Evolutionary conservation across 148 eudicot species (phyloP).

Genomic region (Chenopodium quinoa): DNA sequence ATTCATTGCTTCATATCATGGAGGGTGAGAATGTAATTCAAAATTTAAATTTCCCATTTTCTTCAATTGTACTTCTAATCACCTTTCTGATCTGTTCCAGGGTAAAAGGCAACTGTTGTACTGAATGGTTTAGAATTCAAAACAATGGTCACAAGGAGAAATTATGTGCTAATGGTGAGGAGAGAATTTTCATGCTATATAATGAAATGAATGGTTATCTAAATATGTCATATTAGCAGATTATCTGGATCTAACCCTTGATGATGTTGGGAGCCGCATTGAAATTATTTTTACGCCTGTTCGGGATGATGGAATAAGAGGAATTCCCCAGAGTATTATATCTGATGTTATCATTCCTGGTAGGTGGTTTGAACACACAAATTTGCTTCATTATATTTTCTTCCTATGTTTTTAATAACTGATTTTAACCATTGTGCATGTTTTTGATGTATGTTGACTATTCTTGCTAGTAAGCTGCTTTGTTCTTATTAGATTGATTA

Average conservation of each 20-base stretch:
- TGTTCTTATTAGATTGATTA: not conserved
- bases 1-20: conserved; percentile 69
- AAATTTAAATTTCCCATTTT: no score
- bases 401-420: not conserved
- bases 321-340: conserved; percentile 45
- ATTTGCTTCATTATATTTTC: not conserved
- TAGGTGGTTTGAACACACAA: conserved; percentile 34
- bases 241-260: conserved; percentile 58
- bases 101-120: conserved; percentile 69
- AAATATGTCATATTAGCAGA: conserved; percentile 42
- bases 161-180: conserved; percentile 60
- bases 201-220: conserved; percentile 14
- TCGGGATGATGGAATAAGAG: conserved; percentile 68
- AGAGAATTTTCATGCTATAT: not conserved
- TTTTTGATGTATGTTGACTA: not conserved
- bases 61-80: conserved; percentile 8
- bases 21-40: conserved; percentile 57
- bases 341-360: conserved; percentile 72
- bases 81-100: conserved; percentile 39
- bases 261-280: conserved; percentile 72
- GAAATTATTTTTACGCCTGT: conserved; percentile 83
- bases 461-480: not conserved
- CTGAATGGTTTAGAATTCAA: conserved; percentile 81
- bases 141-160: conserved; percentile 57
- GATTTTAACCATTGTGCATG: not conserved